Evolutionary conservation across 441 rosid genomes (phyloP), one percentile per base, ranked within the genome.

Genomic region (Breynia disticha): DNA sequence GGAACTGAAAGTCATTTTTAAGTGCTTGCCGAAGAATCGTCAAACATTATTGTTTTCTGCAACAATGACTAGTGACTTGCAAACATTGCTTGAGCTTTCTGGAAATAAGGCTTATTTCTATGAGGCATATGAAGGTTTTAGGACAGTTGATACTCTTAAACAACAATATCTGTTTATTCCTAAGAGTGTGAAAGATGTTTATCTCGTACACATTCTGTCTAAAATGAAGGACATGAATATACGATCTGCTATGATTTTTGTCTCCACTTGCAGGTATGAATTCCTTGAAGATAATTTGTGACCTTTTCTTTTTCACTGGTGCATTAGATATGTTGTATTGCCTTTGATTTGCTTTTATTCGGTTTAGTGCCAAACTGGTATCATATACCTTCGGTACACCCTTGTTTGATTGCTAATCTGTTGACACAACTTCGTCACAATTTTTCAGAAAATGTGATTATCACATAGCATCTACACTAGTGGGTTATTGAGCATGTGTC

Each of bases 21-120:
- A 76, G 39, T 83, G 88, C 67, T 60, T 88, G 65, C 98, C 97
- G 4, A 79, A 84, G 65, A 73, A 38, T 43, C 72, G 97, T 48
- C 98, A 93, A 67, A 93, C 93, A 5, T 67, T 93, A 55, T 66
- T 93, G 67, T 88, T 93, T 77, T 93, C 98, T 46, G 98, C 98
- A 42, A 91, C 98, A 17, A 86, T 88, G 94, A 88, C 97, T 45
- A 69, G 76, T 72, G 80, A 84, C 39, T 71, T 93, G 52, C 85
- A 84, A 62, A 71, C 73, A 0, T 49, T 88, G 61, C 88, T 91
- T 7, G 77, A 88, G 72, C 67, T 84, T 62, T 84, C 98, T 55
- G 81, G 80, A 57, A 93, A 88, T 71, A 88, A 82, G 69, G 84
- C 97, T 35, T 93, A 78, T 66, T 93, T 93, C 67, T 93, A 93